These are phyloP conservation scores for Teunomyces tritomae DNA, from an alignment of 805 yeast genomes.

Conservation along the genomic window DNA sequence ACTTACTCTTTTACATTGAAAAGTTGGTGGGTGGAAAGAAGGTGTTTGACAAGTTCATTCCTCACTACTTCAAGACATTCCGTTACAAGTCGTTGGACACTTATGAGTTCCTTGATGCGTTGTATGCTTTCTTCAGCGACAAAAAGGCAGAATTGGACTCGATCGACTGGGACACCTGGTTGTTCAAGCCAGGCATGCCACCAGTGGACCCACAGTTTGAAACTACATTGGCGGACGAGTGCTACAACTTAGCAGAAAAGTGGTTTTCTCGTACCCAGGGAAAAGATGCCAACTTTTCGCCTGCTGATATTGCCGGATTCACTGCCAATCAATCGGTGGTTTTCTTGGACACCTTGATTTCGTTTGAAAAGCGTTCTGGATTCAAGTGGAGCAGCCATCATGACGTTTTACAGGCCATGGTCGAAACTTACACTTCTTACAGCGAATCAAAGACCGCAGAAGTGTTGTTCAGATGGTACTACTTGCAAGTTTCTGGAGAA, in stretches of 20 bases:
- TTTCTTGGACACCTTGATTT: constrained; percentile 66
- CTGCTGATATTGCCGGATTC: constrained; percentile 54
- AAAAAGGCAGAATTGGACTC: constrained; percentile 53
- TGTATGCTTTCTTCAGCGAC: constrained; percentile 62
- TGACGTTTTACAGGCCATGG: constrained; percentile 31
- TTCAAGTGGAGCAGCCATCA: constrained; percentile 38
- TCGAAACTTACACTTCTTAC: constrained; percentile 37
- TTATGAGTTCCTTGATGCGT: constrained; percentile 71
- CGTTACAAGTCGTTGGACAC: constrained; percentile 74
- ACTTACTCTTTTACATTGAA: constrained; percentile 66
- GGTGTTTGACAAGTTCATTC: constrained; percentile 76
- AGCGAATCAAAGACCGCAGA: constrained; percentile 69
- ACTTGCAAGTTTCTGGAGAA: constrained; percentile 58
- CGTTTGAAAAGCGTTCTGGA: constrained; percentile 41
- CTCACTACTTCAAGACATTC: constrained; percentile 69
- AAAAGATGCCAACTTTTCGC: constrained; percentile 32
- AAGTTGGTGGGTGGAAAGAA: constrained; percentile 59
- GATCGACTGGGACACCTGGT: constrained; percentile 86
- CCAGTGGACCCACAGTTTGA: constrained; percentile 77
- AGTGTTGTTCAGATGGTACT: constrained; percentile 73
- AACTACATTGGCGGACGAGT: constrained; percentile 72
- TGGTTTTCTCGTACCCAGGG: constrained; percentile 48
- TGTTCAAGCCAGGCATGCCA: constrained; percentile 81
- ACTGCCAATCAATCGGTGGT: constrained; percentile 76
- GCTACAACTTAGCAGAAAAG: constrained; percentile 58